A percentile compares a stretch with the other conserved stretches of the same genome.
Evolutionary conservation across 2,329 filamentous ascomycete genomes (phyloP).

Genomic region (Tolypocladium paradoxum): DNA sequence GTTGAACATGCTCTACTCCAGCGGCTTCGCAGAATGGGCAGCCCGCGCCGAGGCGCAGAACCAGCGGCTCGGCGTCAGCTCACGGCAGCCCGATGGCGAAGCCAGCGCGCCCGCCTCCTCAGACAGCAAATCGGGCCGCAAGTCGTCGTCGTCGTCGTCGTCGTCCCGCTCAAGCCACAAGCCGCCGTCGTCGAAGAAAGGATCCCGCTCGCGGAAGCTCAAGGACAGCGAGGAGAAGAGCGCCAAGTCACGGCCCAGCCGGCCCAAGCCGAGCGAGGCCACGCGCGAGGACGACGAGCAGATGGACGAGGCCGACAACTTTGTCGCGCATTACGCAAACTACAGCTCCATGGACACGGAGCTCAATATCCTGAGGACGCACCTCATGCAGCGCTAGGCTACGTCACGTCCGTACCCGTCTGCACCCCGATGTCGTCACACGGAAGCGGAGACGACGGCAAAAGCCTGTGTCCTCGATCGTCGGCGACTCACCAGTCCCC

Average conservation of each 20-base stretch:
- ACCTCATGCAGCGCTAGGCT: slow-evolving; percentile 2
- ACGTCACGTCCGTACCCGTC: background rate
- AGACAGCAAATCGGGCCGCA: background rate
- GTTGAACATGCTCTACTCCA: slow-evolving; percentile 4
- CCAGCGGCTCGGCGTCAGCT: background rate
- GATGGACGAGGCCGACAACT: slow-evolving; percentile 1
- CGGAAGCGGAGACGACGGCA: background rate
- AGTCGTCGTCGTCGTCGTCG: background rate
- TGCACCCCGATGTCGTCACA: background rate
- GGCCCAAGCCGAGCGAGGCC: background rate
- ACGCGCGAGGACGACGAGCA: background rate
- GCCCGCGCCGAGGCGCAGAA: slow-evolving; percentile 6
- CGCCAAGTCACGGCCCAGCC: background rate
- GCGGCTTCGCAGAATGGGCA: slow-evolving; percentile 7
- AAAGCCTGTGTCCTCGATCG: background rate
- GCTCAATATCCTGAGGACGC: slow-evolving; percentile 3
- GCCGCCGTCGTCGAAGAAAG: background rate
- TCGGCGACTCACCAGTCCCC: background rate
- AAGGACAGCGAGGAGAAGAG: background rate
- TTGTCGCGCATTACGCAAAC: slow-evolving; percentile 3
- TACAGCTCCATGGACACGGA: slow-evolving; percentile 6
- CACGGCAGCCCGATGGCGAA: background rate
- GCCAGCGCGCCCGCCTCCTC: background rate
- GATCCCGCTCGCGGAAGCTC: background rate
- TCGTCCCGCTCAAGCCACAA: background rate